phyloP scores from a whole-genome alignment of 1,284 basidiomycete genomes.

The Irpex sp. region DNA sequence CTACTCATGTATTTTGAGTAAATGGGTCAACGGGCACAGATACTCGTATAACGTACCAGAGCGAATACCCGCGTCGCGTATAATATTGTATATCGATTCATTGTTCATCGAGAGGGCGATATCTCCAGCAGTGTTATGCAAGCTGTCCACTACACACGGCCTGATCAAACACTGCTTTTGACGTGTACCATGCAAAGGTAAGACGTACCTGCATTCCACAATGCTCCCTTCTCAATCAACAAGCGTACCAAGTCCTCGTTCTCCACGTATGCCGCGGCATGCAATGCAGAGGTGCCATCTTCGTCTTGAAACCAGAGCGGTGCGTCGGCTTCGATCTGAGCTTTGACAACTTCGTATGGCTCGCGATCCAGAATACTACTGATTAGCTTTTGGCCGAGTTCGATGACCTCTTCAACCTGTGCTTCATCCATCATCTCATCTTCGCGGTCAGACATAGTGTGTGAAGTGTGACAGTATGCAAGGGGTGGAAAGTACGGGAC shows the following conservation, averaged over 20 bases:
- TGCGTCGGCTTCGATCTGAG: constrained; percentile 66
- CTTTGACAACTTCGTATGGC: constrained; percentile 46
- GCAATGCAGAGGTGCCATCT: constrained; percentile 78
- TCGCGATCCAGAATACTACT: constrained; percentile 51
- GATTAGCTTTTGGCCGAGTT: constrained; percentile 57
- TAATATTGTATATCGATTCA: constrained; percentile 63
- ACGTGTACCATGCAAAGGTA: constrained; percentile 62
- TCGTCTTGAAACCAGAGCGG: constrained; percentile 93
- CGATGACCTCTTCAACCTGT: constrained; percentile 42
- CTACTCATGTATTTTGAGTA: constrained; percentile 31
- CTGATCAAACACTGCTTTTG: background rate
- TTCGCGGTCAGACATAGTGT: background rate
- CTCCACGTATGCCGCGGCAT: constrained; percentile 83
- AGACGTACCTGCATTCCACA: constrained; percentile 91
- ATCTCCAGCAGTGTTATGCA: constrained; percentile 83
- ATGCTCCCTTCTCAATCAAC: constrained; percentile 79
- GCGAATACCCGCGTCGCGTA: constrained; percentile 86
- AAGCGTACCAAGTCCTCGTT: constrained; percentile 59
- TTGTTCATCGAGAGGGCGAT: constrained; percentile 86
- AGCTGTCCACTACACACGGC: constrained; percentile 58
- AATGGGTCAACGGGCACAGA: constrained; percentile 9
- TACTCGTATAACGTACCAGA: constrained; percentile 49
- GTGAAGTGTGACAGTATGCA: background rate
- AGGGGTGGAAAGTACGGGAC: background rate
- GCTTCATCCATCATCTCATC: constrained; percentile 21